phyloP scores from a whole-genome alignment of 371 early-diverging fungal genomes.

The Batrachochytrium dendrobatidis region DNA sequence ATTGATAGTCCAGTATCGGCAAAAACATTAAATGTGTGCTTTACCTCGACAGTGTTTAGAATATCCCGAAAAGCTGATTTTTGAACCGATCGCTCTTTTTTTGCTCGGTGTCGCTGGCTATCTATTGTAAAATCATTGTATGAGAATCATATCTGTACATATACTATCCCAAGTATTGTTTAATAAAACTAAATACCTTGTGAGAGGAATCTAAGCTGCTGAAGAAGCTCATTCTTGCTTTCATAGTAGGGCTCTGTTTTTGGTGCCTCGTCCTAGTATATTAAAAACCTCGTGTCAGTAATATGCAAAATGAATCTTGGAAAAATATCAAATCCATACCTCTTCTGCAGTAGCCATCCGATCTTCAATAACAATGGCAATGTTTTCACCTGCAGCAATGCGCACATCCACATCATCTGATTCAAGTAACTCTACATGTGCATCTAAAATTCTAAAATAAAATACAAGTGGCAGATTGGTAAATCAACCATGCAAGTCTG shows the following conservation, averaged over 20 bases:
- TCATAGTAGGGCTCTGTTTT: conserved; percentile 4
- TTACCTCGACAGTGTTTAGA: conserved; percentile 52
- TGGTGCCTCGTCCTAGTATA: conserved; percentile 1
- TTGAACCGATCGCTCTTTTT: conserved; percentile 57
- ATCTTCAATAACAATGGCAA: conserved; percentile 62
- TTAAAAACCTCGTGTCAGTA: conserved; percentile 1
- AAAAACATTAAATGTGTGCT: no score
- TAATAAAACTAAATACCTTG: background rate
- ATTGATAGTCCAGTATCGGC: no score
- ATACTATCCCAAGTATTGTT: background rate
- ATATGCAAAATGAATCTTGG: background rate
- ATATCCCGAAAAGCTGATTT: conserved; percentile 63
- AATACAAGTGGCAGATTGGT: background rate
- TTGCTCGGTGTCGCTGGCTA: conserved; percentile 44
- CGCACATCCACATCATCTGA: conserved; percentile 60
- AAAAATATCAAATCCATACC: background rate
- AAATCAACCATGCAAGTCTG: background rate
- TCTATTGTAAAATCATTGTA: background rate
- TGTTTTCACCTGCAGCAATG: conserved; percentile 66
- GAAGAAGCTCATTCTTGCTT: background rate
- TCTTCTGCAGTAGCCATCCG: conserved; percentile 9
- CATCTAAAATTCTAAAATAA: conserved; percentile 7
- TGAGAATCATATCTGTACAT: background rate
- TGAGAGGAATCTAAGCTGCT: conserved; percentile 6
- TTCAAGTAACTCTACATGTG: conserved; percentile 49